Evolutionary conservation across 768 basidiomycete genomes (phyloP), one percentile per base, ranked within the genome.

Genomic region (Pleurotus giganteus): DNA sequence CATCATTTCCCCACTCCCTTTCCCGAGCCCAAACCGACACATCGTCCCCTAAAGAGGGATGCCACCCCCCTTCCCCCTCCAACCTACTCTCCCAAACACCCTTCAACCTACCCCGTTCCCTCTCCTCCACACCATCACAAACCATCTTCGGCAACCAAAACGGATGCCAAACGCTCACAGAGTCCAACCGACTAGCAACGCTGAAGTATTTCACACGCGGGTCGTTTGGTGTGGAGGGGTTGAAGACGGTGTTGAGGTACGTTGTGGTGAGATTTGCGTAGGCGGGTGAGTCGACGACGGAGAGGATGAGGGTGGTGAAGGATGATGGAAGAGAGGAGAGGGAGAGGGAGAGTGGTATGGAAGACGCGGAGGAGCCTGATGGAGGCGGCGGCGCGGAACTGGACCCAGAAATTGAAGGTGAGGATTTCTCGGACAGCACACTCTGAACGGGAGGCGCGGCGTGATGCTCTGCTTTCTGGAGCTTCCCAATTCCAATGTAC

Each of bases 71-170:
- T 41, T 34, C 47, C n/a, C 19, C 19, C 32, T 29, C 43, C 58
- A 58, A 2, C 61, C 60, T 12, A 5, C 28, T 49, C 34, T 74
- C 72, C 74, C 75, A 76, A 4, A 61, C 47, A 36, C 64, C 63
- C 45, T 72, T 75, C 21, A 81, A 54, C 17, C 67, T 71, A 19
- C 77, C 69, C 65, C 84, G 69, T 62, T 83, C 77, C 52, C 74
- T 77, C 57, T 82, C 80, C 63, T 94, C 94, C 19, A 84, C 80
- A 0, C 90, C 88, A 64, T 99, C 96, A 32, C 98, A 74, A 27
- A 99, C 88, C 72, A 95, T 80, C 72, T 98, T 97, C 0, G 96
- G 93, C 32, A 98, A 78, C 94, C 96, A 99, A 51, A 99, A 84
- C 0, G 97, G 97, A 67, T 98, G 97, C 86, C 89, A 92, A 28